Conservation (phyloP, 805 yeast species). For the Schizosaccharomyces pombe region DNA sequence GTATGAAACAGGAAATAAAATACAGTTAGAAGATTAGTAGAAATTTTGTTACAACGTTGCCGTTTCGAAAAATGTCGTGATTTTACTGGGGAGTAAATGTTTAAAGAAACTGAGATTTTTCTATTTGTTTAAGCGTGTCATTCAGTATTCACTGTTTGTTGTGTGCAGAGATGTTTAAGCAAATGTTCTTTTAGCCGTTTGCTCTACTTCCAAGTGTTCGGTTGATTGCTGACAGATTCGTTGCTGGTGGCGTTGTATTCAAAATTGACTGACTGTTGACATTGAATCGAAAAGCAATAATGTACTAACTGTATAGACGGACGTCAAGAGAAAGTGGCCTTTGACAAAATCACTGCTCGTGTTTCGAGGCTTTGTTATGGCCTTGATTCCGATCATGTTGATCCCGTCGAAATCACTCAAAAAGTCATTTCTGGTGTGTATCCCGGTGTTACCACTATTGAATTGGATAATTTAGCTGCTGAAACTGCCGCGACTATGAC, state of each 20-base stretch:
- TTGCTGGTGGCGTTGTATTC: background rate
- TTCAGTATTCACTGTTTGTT: too few relatives aligned
- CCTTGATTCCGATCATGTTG: constrained; percentile 72
- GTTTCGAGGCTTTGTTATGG: constrained; percentile 88
- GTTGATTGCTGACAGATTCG: too few relatives aligned
- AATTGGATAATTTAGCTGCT: constrained; percentile 51
- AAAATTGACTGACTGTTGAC: background rate
- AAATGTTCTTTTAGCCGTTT: too few relatives aligned
- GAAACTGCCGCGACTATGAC: constrained; percentile 97
- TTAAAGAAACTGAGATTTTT: too few relatives aligned
- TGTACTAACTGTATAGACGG: constrained; percentile 28
- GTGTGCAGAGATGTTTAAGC: too few relatives aligned
- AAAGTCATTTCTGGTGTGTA: constrained; percentile 88
- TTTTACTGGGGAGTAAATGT: too few relatives aligned
- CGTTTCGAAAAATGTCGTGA: too few relatives aligned
- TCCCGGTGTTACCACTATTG: constrained; percentile 88
- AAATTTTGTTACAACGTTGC: too few relatives aligned
- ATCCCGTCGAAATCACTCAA: constrained; percentile 88
- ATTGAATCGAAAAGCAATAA: background rate
- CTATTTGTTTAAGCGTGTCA: too few relatives aligned
- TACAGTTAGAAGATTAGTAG: too few relatives aligned
- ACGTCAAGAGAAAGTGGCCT: constrained; percentile 69
- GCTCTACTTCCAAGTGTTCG: too few relatives aligned
- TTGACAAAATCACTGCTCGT: constrained; percentile 81
- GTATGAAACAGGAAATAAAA: too few relatives aligned